These are phyloP conservation scores for Melastoma candidum DNA, from an alignment of 441 rosid genomes.

Conservation along the genomic window DNA sequence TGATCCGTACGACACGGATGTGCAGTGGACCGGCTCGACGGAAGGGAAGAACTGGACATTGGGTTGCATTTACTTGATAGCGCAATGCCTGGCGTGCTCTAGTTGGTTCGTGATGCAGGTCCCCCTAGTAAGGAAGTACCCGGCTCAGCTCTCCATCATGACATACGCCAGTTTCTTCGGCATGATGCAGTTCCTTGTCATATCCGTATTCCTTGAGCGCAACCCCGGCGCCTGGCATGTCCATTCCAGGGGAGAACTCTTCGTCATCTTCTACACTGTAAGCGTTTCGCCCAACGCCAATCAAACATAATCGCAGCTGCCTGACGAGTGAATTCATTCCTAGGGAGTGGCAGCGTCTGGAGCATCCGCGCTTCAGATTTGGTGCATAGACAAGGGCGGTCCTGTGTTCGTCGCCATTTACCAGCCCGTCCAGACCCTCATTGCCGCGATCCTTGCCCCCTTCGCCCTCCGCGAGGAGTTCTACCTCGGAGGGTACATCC, in stretches of 20 bases:
- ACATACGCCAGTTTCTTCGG: constrained; percentile 96
- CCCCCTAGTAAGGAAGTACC: constrained; percentile 85
- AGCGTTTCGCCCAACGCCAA: constrained; percentile 15
- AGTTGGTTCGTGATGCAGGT: constrained; percentile 95
- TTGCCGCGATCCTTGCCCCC: too few species aligned
- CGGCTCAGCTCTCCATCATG: constrained; percentile 91
- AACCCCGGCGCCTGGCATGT: constrained; percentile 66
- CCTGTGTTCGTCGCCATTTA: constrained; percentile 13
- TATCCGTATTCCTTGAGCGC: constrained; percentile 67
- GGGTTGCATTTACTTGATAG: constrained; percentile 84
- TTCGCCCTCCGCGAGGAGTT: too few species aligned
- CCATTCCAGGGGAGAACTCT: constrained; percentile 74
- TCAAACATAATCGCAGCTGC: too few species aligned
- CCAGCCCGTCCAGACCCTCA: too few species aligned
- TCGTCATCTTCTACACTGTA: constrained; percentile 89
- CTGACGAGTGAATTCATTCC: background rate
- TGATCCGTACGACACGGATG: too few species aligned
- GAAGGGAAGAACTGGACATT: constrained; percentile 82
- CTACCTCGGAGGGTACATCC: too few species aligned
- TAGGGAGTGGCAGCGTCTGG: constrained; percentile 99
- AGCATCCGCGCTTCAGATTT: constrained; percentile 18
- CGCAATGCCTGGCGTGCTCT: constrained; percentile 98
- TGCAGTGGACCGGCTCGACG: constrained; percentile 24
- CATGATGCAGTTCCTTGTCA: constrained; percentile 79
- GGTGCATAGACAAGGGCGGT: constrained; percentile 21